These are phyloP conservation scores for Kappamyces sp. DNA, from an alignment of 192 early-diverging fungal genomes.

Conservation along the genomic window DNA sequence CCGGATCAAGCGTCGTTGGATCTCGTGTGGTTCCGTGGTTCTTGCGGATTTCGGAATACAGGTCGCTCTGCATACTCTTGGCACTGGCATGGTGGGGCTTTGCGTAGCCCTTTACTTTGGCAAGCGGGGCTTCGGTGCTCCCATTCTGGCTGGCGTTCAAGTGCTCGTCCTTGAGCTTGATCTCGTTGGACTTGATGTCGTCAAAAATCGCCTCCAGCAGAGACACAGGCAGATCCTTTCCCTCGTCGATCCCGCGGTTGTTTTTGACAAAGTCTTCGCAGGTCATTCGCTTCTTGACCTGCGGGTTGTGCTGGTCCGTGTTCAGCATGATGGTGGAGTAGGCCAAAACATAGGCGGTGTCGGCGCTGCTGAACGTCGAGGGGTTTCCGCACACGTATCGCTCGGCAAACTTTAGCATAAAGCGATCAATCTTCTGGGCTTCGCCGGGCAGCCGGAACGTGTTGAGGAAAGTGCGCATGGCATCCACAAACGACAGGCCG, in stretches of 20 bases:
- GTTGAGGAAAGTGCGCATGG: constrained; percentile 69
- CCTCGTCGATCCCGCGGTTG: constrained; percentile 70
- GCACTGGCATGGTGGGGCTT: constrained; percentile 30
- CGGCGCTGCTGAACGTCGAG: constrained; percentile 26
- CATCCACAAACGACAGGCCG: constrained; percentile 68
- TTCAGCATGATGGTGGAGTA: constrained; percentile 91
- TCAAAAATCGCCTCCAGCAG: constrained; percentile 66
- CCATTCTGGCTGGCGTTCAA: constrained; percentile 17
- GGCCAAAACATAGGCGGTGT: constrained; percentile 75
- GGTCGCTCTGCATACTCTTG: constrained; percentile 34
- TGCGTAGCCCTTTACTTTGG: background rate
- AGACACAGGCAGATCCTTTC: constrained; percentile 59
- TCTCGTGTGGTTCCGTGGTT: constrained; percentile 12
- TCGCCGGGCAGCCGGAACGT: constrained; percentile 86
- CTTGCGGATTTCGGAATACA: constrained; percentile 26
- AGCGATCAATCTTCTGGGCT: constrained; percentile 85
- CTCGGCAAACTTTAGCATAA: constrained; percentile 77
- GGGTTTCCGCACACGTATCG: constrained; percentile 53
- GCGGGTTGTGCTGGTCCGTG: constrained; percentile 86
- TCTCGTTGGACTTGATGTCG: constrained; percentile 65
- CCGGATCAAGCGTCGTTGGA: constrained; percentile 8
- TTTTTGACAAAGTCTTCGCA: constrained; percentile 77
- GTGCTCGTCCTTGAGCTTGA: constrained; percentile 71
- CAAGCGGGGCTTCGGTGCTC: too few relatives aligned
- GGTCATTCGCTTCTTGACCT: constrained; percentile 74